Percentiles rank a stretch among this genome's conserved stretches.
Conservation (phyloP, 768 basidiomycete genomes). For the Boletellus emodensis region DNA sequence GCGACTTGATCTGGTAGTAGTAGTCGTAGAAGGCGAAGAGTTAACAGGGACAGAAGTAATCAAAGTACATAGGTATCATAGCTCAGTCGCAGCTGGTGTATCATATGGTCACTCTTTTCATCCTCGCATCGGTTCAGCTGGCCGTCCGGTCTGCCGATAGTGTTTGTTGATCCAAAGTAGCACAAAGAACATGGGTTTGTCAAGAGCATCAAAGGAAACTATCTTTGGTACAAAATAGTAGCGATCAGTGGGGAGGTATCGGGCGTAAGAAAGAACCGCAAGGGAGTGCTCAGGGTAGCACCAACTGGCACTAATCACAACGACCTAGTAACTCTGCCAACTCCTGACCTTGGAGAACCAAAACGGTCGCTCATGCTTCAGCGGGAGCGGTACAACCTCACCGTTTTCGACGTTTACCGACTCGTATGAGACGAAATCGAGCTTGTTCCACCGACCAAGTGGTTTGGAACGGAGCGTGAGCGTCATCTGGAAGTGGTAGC, state of each 20-base stretch:
- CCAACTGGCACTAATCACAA: neutral
- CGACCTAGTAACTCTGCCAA: conserved; percentile 36
- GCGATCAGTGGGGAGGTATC: neutral
- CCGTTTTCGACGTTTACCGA: conserved; percentile 75
- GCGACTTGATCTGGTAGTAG: conserved; percentile 27
- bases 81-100: conserved; percentile 26
- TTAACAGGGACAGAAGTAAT: conserved; percentile 31
- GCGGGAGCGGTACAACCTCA: conserved; percentile 60
- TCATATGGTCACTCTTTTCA: conserved; percentile 22
- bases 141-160: no score
- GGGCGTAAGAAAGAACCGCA: neutral
- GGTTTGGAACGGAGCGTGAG: conserved; percentile 71
- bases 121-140: neutral
- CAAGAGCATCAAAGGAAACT: no score
- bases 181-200: neutral
- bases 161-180: neutral
- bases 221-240: no score
- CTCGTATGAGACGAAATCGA: conserved; percentile 70
- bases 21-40: conserved; percentile 24
- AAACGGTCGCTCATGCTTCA: conserved; percentile 86
- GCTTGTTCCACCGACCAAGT: conserved; percentile 74
- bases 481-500: conserved; percentile 73
- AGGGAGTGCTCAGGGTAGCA: neutral
- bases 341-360: conserved; percentile 91
- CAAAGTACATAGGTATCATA: conserved; percentile 25